These are phyloP conservation scores for Colletotrichum viniferum DNA, from an alignment of 2,329 filamentous ascomycete genomes.

Conservation along the genomic window DNA sequence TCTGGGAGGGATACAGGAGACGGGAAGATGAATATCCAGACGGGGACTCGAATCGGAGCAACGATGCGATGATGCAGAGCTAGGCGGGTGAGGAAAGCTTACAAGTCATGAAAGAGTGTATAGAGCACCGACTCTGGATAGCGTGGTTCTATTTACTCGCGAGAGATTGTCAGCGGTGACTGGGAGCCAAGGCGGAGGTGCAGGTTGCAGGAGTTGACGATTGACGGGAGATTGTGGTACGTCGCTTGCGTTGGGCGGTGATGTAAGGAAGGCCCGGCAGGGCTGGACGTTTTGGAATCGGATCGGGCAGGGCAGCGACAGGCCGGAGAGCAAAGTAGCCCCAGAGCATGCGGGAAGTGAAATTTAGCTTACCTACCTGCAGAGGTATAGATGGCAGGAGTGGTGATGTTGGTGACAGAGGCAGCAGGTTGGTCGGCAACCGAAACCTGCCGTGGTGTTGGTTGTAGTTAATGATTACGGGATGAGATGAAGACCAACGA, in stretches of 20 bases:
- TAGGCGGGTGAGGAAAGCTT: neutral
- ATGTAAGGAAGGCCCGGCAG: neutral
- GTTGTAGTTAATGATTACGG: neutral
- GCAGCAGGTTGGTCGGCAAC: neutral
- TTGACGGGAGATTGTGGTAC: neutral
- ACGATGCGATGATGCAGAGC: neutral
- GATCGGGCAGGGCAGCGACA: neutral
- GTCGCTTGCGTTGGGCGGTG: neutral
- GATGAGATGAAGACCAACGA: neutral
- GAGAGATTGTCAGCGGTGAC: neutral
- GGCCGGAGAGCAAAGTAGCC: neutral
- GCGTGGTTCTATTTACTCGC: neutral
- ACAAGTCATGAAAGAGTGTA: neutral
- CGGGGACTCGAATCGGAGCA: neutral
- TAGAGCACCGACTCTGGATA: neutral
- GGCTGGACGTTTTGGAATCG: neutral
- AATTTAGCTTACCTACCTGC: neutral
- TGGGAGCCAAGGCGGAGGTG: neutral
- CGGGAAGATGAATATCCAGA: neutral
- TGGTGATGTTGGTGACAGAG: neutral
- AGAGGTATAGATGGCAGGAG: neutral
- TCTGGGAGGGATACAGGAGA: neutral
- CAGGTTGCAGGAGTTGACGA: neutral
- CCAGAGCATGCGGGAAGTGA: neutral
- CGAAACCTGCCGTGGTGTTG: neutral